Conservation (phyloP, 2,329 filamentous ascomycete genomes). For the Cercospora sesami region DNA sequence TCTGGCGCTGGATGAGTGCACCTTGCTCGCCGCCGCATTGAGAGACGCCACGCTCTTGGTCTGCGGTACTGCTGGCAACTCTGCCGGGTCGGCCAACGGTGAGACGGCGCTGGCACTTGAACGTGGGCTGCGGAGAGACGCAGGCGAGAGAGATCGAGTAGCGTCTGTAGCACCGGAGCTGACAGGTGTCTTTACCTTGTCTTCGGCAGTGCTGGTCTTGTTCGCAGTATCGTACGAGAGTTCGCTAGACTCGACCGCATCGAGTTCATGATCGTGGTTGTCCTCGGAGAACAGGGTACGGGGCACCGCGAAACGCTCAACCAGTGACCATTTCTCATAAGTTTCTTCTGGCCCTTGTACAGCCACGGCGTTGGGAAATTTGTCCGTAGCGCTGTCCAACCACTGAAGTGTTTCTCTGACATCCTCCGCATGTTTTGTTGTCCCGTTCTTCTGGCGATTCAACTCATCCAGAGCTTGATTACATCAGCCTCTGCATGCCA, state of each 20-base stretch:
- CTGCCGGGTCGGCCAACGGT: slow-evolving; percentile 37
- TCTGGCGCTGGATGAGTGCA: slow-evolving; percentile 33
- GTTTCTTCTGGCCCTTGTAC: slow-evolving; percentile 52
- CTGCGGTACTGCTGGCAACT: slow-evolving; percentile 28
- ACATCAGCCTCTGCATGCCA: not conserved
- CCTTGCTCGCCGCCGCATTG: slow-evolving; percentile 11
- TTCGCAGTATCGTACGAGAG: slow-evolving; percentile 42
- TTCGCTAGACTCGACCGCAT: slow-evolving; percentile 33
- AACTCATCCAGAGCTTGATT: slow-evolving; percentile 49
- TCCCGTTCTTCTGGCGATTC: slow-evolving; percentile 46
- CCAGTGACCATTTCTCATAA: slow-evolving; percentile 51
- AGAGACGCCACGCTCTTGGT: slow-evolving; percentile 23
- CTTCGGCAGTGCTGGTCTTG: slow-evolving; percentile 32
- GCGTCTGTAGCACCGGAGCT: slow-evolving; percentile 48
- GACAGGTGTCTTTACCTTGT: slow-evolving; percentile 43
- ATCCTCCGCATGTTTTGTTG: slow-evolving; percentile 46
- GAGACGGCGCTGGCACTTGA: slow-evolving; percentile 39
- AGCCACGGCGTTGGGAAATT: slow-evolving; percentile 45
- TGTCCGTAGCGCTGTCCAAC: slow-evolving; percentile 54
- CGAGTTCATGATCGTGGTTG: slow-evolving; percentile 45
- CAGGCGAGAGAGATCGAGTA: slow-evolving; percentile 42
- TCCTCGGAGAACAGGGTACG: slow-evolving; percentile 53
- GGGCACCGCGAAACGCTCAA: slow-evolving; percentile 52
- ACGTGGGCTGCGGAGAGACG: slow-evolving; percentile 43
- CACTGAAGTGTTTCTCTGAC: slow-evolving; percentile 52